Conservation (phyloP, 2,329 filamentous ascomycete species). For the Diaporthe sp. region DNA sequence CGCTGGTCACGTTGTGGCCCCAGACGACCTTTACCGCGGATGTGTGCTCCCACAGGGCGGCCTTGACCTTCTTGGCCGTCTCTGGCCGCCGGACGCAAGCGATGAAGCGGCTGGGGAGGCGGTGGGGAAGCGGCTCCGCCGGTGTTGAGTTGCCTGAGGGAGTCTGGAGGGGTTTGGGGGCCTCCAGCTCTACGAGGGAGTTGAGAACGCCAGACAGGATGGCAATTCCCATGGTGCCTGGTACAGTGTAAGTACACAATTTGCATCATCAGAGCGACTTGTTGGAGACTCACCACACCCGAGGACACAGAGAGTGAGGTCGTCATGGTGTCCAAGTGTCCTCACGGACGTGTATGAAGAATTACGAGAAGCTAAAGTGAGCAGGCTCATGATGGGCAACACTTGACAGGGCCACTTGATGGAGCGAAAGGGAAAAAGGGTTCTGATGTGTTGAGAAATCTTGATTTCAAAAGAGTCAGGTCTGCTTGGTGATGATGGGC, state of each 20-base stretch:
- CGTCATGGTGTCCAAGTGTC: conserved; percentile 43
- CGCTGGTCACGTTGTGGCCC: conserved; percentile 79
- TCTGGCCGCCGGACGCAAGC: conserved; percentile 82
- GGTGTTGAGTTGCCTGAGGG: conserved; percentile 59
- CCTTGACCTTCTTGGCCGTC: conserved; percentile 77
- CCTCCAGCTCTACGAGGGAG: conserved; percentile 71
- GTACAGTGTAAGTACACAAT: conserved; percentile 10
- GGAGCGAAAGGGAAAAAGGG: conserved; percentile 26
- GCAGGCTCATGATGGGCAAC: conserved; percentile 45
- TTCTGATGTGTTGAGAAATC: not conserved
- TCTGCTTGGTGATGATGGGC: not conserved
- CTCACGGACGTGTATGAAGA: conserved; percentile 27
- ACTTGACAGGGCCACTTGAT: conserved; percentile 45
- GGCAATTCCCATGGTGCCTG: conserved; percentile 88
- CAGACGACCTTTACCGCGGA: conserved; percentile 75
- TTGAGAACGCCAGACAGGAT: conserved; percentile 85
- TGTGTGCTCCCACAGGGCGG: conserved; percentile 74
- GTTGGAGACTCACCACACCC: conserved; percentile 77
- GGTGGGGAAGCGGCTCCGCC: conserved; percentile 63
- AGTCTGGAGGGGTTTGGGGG: conserved; percentile 60
- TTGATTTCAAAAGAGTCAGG: conserved; percentile 5
- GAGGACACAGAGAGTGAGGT: conserved; percentile 82
- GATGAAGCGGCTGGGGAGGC: conserved; percentile 82
- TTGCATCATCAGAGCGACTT: not conserved
- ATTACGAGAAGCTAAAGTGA: conserved; percentile 23